These are phyloP conservation scores for Fusarium equiseti DNA, from an alignment of 2,329 filamentous ascomycete genomes.

Conservation along the genomic window DNA sequence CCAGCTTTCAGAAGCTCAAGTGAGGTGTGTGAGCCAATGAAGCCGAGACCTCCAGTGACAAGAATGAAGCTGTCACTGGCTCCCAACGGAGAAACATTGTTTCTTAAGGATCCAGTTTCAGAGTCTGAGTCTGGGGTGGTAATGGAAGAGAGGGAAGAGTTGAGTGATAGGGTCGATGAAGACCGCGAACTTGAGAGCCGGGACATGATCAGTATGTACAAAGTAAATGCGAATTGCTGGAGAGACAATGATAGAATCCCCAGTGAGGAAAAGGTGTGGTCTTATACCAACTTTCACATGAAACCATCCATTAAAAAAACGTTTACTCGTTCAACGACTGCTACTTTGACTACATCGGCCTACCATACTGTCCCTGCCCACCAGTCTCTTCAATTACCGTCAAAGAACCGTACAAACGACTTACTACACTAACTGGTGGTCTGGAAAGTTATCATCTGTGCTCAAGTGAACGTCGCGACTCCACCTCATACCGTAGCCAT, in stretches of 20 bases:
- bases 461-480: not conserved
- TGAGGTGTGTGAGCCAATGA: constrained; percentile 68
- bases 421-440: not conserved
- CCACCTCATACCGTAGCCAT: not conserved
- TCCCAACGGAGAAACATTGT: not conserved
- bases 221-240: not conserved
- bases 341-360: not conserved
- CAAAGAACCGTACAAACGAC: not conserved
- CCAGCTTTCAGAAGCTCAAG: constrained; percentile 66
- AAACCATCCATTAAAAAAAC: not conserved
- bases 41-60: constrained; percentile 66
- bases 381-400: not conserved
- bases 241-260: not conserved
- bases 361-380: not conserved
- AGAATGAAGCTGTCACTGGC: constrained; percentile 52
- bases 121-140: constrained; percentile 5
- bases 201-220: not conserved
- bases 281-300: not conserved
- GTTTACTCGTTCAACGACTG: not conserved
- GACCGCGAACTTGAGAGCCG: not conserved
- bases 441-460: not conserved
- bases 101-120: not conserved
- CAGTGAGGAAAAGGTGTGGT: not conserved
- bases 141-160: not conserved
- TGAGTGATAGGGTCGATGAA: constrained; percentile 1